phyloP scores from a whole-genome alignment of 805 yeast genomes.

The Pichia insulana region DNA sequence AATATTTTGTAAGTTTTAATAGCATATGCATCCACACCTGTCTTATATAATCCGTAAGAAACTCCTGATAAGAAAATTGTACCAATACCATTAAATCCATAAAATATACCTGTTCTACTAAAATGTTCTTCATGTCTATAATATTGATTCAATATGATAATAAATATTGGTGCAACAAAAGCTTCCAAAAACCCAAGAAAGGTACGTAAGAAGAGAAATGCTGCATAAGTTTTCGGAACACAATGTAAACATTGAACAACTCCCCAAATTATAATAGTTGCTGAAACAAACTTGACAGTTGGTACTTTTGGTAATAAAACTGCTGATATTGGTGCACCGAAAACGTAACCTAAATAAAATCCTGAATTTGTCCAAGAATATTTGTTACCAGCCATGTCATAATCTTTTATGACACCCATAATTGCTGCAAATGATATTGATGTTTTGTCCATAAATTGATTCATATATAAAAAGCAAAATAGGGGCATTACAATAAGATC shows the following conservation, averaged over 20 bases:
- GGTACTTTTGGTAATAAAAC: slow-evolving; percentile 31
- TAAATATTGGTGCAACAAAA: slow-evolving; percentile 15
- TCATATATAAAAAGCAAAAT: slow-evolving; percentile 22
- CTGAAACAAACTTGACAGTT: slow-evolving; percentile 24
- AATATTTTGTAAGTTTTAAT: slow-evolving; percentile 51
- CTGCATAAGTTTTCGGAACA: slow-evolving; percentile 27
- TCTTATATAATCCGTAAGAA: slow-evolving; percentile 24
- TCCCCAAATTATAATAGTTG: slow-evolving; percentile 28
- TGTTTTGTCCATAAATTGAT: slow-evolving; percentile 33
- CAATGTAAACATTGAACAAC: slow-evolving; percentile 22
- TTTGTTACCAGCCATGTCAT: slow-evolving; percentile 34
- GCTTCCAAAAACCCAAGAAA: slow-evolving; percentile 29
- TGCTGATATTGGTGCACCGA: background rate
- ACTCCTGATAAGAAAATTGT: slow-evolving; percentile 6
- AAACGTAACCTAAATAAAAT: slow-evolving; percentile 32
- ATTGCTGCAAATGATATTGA: slow-evolving; percentile 37
- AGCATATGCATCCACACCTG: slow-evolving; percentile 14
- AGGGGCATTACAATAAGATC: slow-evolving; percentile 29
- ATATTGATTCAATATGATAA: slow-evolving; percentile 31
- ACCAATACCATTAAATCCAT: slow-evolving; percentile 22
- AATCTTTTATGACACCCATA: slow-evolving; percentile 34
- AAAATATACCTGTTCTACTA: slow-evolving; percentile 31
- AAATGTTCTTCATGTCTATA: slow-evolving; percentile 36
- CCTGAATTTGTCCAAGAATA: slow-evolving; percentile 39
- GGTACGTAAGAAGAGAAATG: slow-evolving; percentile 28